Conservation (phyloP, 805 yeast species). For the Starmerella khaoyaiensis region DNA sequence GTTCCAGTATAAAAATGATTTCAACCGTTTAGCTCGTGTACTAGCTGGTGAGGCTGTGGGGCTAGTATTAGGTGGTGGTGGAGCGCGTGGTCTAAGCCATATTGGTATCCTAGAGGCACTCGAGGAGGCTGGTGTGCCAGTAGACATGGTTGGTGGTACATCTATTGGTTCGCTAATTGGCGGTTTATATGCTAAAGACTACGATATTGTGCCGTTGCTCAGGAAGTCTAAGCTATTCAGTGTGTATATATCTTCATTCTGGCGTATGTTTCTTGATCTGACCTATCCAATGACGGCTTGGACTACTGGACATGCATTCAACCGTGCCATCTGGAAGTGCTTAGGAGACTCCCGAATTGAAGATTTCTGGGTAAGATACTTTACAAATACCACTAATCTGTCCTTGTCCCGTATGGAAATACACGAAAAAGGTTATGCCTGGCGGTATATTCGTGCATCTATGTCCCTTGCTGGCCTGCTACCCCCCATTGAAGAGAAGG, state of each 20-base stretch:
- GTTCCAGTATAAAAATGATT: conserved; percentile 61
- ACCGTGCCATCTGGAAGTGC: conserved; percentile 93
- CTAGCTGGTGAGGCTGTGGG: conserved; percentile 91
- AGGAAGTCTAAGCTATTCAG: conserved; percentile 83
- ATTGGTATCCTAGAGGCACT: conserved; percentile 82
- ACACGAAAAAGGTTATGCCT: conserved; percentile 82
- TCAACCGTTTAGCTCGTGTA: conserved; percentile 75
- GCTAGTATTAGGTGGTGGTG: conserved; percentile 92
- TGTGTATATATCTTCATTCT: conserved; percentile 63
- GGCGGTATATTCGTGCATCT: conserved; percentile 92
- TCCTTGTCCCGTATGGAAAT: conserved; percentile 93
- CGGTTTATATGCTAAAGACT: conserved; percentile 85
- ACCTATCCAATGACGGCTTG: conserved; percentile 92
- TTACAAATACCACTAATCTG: conserved; percentile 84
- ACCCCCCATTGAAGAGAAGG: conserved; percentile 74
- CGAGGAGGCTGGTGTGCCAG: conserved; percentile 85
- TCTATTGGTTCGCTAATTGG: conserved; percentile 95
- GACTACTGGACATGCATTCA: conserved; percentile 94
- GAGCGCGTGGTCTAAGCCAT: conserved; percentile 89
- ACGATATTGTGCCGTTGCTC: conserved; percentile 78
- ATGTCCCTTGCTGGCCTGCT: conserved; percentile 91
- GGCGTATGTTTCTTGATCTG: conserved; percentile 75
- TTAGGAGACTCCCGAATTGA: conserved; percentile 88
- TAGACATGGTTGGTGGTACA: conserved; percentile 90
- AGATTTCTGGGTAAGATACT: conserved; percentile 87